Percentiles rank a stretch among this genome's conserved stretches.
phyloP scores from a whole-genome alignment of 352 stramenopile genomes.

The Blastocystis sp. region DNA sequence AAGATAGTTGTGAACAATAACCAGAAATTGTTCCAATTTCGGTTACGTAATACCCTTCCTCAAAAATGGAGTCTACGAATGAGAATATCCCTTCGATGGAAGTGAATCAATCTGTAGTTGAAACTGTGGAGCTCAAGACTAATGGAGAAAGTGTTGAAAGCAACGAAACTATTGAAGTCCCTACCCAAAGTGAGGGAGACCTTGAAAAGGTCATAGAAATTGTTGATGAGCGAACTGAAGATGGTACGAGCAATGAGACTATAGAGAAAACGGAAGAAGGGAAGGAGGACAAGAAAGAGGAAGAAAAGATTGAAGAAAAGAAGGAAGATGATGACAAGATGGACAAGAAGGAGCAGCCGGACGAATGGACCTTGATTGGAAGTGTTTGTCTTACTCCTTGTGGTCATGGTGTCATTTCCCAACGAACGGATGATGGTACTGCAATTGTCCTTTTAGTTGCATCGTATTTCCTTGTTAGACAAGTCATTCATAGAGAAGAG shows the following conservation, averaged over 20 bases:
- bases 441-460: not conserved
- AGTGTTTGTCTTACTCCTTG: slow-evolving; percentile 19
- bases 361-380: not conserved
- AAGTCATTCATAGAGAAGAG: not conserved
- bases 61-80: not conserved
- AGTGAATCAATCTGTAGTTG: not conserved
- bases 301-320: not conserved
- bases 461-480: not conserved
- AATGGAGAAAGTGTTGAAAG: not conserved
- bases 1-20: too few species aligned
- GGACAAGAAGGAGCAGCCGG: not conserved
- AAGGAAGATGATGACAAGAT: not conserved
- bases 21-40: too few species aligned
- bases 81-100: not conserved
- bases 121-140: not conserved
- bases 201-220: too few species aligned
- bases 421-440: not conserved
- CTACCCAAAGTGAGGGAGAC: too few species aligned
- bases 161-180: not conserved
- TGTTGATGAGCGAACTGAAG: too few species aligned
- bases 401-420: slow-evolving; percentile 7
- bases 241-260: not conserved
- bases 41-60: too few species aligned
- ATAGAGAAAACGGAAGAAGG: not conserved
- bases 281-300: not conserved